Evolutionary conservation across 2,329 filamentous ascomycete genomes (phyloP).

Genomic region (Cytospora paraplurivora): DNA sequence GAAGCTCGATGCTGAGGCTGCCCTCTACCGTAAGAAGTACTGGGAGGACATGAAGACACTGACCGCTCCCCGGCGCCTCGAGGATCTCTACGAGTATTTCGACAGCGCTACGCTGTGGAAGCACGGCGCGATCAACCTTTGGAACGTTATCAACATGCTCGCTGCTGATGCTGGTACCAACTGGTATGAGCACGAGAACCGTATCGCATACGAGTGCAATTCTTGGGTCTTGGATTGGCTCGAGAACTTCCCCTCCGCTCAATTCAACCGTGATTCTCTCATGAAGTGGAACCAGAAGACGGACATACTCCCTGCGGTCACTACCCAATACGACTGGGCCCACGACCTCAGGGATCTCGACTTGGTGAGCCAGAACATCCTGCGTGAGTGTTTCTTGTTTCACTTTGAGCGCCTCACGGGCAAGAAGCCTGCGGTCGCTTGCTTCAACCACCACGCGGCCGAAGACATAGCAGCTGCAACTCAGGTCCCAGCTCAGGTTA

Average conservation of each 20-base stretch:
- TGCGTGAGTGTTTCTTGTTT: slow-evolving; percentile 22
- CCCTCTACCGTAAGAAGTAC: slow-evolving; percentile 39
- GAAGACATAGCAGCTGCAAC: not conserved
- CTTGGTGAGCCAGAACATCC: slow-evolving; percentile 19
- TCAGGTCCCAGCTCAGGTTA: not conserved
- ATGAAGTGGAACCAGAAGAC: slow-evolving; percentile 16
- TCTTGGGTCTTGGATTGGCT: slow-evolving; percentile 30
- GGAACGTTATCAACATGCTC: slow-evolving; percentile 47
- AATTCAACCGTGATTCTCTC: slow-evolving; percentile 21
- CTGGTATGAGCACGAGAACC: slow-evolving; percentile 33
- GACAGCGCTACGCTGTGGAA: slow-evolving; percentile 51
- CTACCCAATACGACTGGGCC: slow-evolving; percentile 12
- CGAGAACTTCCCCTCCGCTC: not conserved
- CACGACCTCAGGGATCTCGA: slow-evolving; percentile 19
- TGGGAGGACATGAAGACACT: slow-evolving; percentile 42
- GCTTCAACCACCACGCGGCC: slow-evolving; percentile 13
- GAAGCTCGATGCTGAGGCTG: slow-evolving; percentile 13
- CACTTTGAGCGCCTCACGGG: slow-evolving; percentile 23
- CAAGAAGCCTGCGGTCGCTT: slow-evolving; percentile 1
- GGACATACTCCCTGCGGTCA: slow-evolving; percentile 24
- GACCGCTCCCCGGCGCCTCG: slow-evolving; percentile 38
- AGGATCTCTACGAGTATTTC: slow-evolving; percentile 51
- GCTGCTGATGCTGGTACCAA: slow-evolving; percentile 44
- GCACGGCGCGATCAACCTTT: slow-evolving; percentile 51
- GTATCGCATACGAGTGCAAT: slow-evolving; percentile 34